Evolutionary conservation across 179 eudicot genomes (phyloP).

Genomic region (Gypsophila paniculata): DNA sequence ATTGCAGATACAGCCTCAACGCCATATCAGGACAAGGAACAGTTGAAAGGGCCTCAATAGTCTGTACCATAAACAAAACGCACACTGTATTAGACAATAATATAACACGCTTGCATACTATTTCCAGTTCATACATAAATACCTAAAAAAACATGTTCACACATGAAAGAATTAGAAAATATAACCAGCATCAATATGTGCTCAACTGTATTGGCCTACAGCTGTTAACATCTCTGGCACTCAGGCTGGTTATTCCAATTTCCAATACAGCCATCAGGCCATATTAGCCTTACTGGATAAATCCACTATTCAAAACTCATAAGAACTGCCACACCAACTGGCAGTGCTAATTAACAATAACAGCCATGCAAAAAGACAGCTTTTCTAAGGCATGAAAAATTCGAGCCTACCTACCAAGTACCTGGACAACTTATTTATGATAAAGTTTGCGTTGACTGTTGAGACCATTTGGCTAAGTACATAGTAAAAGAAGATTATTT

Average conservation of each 20-base stretch:
- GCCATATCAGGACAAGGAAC: constrained; percentile 91
- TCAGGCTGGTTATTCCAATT: not conserved
- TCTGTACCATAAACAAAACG: constrained; percentile 43
- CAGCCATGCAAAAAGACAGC: not conserved
- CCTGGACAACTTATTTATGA: not conserved
- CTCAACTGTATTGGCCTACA: not conserved
- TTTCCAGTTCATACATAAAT: not conserved
- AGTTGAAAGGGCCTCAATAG: constrained; percentile 64
- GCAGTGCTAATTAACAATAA: not conserved
- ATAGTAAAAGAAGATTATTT: too few species aligned
- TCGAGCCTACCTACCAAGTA: not conserved
- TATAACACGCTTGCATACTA: not conserved
- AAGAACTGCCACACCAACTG: constrained; percentile 1
- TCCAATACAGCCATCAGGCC: not conserved
- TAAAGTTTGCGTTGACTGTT: too few species aligned
- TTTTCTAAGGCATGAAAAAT: not conserved
- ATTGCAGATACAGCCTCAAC: constrained; percentile 82
- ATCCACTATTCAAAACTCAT: not conserved
- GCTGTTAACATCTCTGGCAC: not conserved
- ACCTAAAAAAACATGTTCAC: not conserved
- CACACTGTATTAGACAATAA: not conserved
- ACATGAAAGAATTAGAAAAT: not conserved
- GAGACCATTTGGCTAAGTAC: too few species aligned
- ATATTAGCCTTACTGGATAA: not conserved
- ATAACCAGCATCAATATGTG: not conserved